These are phyloP conservation scores for Leccinum subatratum DNA, from an alignment of 1,284 basidiomycete species.

Conservation along the genomic window DNA sequence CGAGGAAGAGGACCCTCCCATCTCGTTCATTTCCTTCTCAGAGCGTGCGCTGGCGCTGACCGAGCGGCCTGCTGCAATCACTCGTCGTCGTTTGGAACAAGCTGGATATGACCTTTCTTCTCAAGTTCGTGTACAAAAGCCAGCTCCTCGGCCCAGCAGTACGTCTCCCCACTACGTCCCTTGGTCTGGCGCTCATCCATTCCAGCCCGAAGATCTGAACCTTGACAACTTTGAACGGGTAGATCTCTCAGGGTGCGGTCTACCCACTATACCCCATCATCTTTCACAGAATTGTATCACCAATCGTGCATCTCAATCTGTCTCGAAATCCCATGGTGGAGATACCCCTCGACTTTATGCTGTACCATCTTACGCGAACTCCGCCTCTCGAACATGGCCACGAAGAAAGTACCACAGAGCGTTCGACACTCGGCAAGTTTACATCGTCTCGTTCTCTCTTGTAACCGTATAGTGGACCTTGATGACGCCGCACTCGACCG, in stretches of 20 bases:
- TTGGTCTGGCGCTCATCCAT: constrained; percentile 11
- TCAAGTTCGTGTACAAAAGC: constrained; percentile 84
- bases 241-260: constrained; percentile 78
- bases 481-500: constrained; percentile 81
- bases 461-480: constrained; percentile 88
- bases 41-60: constrained; percentile 78
- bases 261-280: constrained; percentile 92
- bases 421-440: constrained; percentile 75
- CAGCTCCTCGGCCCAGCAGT: constrained; percentile 65
- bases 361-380: constrained; percentile 84
- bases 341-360: constrained; percentile 91
- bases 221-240: constrained; percentile 79
- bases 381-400: constrained; percentile 86
- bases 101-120: constrained; percentile 87
- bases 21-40: constrained; percentile 29
- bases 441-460: constrained; percentile 84
- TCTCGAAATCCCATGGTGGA: constrained; percentile 96
- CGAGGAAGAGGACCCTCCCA: constrained; percentile 59
- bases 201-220: constrained; percentile 64
- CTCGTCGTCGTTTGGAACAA: constrained; percentile 80
- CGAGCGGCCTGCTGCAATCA: constrained; percentile 84
- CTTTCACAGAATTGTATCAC: constrained; percentile 82
- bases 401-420: constrained; percentile 88
- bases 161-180: constrained; percentile 24
- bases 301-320: constrained; percentile 83